These are phyloP conservation scores for Fomitopsis pulvina DNA, from an alignment of 768 basidiomycete genomes.

Conservation along the genomic window DNA sequence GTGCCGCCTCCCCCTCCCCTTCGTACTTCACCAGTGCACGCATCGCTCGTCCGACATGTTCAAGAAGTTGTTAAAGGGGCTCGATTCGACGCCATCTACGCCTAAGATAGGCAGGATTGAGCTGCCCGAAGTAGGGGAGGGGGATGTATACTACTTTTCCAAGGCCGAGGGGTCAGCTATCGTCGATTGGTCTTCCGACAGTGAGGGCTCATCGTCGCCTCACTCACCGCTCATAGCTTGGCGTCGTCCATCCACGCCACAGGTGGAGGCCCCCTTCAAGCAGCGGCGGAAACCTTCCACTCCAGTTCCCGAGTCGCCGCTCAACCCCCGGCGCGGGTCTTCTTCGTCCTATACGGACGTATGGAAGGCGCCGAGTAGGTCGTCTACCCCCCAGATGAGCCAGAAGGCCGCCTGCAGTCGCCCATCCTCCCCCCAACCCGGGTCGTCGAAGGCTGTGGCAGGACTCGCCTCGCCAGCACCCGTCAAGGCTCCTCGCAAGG, in stretches of 20 bases:
- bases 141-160: constrained; percentile 3
- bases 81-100: constrained; percentile 9
- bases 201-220: constrained; percentile 9
- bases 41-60: constrained; percentile 5
- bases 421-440: constrained; percentile 1
- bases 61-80: constrained; percentile 5
- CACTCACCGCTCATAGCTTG: constrained; percentile 8
- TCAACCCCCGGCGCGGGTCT: constrained; percentile 9
- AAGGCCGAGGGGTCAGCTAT: constrained; percentile 3
- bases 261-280: constrained; percentile 2
- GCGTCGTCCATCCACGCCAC: constrained; percentile 3
- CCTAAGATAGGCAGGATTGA: constrained; percentile 9
- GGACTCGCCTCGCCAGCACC: background rate
- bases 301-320: constrained; percentile 6
- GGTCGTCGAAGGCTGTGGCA: background rate
- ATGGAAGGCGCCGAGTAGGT: background rate
- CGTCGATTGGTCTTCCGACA: constrained; percentile 12
- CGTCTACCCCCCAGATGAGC: background rate
- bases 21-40: background rate
- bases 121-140: constrained; percentile 9
- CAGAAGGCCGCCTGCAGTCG: background rate
- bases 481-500: constrained; percentile 6
- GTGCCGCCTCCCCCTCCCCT: background rate
- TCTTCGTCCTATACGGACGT: constrained; percentile 2
- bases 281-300: constrained; percentile 6